Conservation (phyloP, 2,329 filamentous ascomycete genomes). For the Botryosphaeria dothidea region DNA sequence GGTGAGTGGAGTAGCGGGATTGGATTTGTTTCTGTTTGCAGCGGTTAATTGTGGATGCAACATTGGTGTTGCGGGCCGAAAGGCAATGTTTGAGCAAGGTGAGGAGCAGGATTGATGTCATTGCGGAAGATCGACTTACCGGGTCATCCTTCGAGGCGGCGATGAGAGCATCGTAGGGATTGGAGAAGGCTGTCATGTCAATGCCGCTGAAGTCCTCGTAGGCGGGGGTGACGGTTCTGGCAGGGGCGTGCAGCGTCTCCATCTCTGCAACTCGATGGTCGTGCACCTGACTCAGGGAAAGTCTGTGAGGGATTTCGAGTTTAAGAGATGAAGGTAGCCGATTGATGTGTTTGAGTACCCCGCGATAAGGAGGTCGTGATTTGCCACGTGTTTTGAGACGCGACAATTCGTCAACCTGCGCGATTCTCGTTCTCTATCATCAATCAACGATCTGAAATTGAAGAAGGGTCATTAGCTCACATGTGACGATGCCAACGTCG, state of each 20-base stretch:
- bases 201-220: slow-evolving; percentile 43
- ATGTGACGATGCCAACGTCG: not conserved
- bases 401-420: not conserved
- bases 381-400: not conserved
- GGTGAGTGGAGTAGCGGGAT: slow-evolving; percentile 70
- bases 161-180: slow-evolving; percentile 77
- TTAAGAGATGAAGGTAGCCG: too few relatives aligned
- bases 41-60: not conserved
- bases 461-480: not conserved
- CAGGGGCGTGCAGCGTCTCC: slow-evolving; percentile 8
- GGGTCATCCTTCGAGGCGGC: slow-evolving; percentile 64
- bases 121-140: slow-evolving; percentile 49
- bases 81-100: not conserved
- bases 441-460: not conserved
- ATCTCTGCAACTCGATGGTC: not conserved
- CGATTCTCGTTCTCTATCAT: not conserved
- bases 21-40: slow-evolving; percentile 64
- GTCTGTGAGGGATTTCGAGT: too few relatives aligned
- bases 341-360: not conserved
- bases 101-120: not conserved
- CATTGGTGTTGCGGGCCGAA: not conserved
- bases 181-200: slow-evolving; percentile 51
- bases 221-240: slow-evolving; percentile 8
- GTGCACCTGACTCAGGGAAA: too few relatives aligned
- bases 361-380: not conserved